Percentiles rank a stretch among this genome's conserved stretches.
Conservation (phyloP, 306 rosid genomes). For the Gastrolobium bilobum region DNA sequence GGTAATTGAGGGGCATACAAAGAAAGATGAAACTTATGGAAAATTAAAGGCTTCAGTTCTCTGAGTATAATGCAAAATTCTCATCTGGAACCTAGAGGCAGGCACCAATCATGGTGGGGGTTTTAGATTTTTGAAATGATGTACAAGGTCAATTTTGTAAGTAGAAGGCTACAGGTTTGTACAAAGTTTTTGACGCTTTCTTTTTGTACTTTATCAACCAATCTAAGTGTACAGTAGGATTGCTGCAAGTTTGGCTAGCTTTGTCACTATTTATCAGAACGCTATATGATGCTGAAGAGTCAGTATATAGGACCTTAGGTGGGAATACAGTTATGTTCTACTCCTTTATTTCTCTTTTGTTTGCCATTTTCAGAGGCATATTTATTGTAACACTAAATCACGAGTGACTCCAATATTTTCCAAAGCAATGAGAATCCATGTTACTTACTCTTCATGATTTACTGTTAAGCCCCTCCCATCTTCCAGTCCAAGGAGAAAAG, state of each 20-base stretch:
- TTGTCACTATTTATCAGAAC: conserved; percentile 19
- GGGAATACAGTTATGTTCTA: conserved; percentile 26
- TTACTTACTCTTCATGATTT: background rate
- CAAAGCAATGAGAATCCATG: conserved; percentile 24
- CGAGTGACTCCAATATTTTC: conserved; percentile 1
- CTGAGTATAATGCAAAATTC: conserved; percentile 19
- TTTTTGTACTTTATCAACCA: conserved; percentile 32
- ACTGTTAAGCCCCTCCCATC: background rate
- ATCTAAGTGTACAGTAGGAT: conserved; percentile 43
- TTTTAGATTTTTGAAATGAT: conserved; percentile 29
- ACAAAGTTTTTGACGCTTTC: background rate
- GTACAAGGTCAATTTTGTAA: conserved; percentile 37
- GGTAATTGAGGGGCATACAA: conserved; percentile 29
- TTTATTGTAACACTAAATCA: conserved; percentile 34
- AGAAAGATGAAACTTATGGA: conserved; percentile 17
- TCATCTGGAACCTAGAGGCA: conserved; percentile 31
- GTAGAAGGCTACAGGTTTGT: conserved; percentile 40
- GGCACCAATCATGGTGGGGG: conserved; percentile 4
- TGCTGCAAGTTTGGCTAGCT: conserved; percentile 29
- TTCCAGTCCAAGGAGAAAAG: conserved; percentile 5
- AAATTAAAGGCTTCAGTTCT: conserved; percentile 33
- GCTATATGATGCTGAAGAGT: background rate
- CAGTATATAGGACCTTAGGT: conserved; percentile 26
- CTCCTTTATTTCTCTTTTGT: background rate
- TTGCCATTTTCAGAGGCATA: conserved; percentile 12